These are phyloP conservation scores for Crucihimalaya himalaica DNA, from an alignment of 345 rosid genomes.

Conservation along the genomic window DNA sequence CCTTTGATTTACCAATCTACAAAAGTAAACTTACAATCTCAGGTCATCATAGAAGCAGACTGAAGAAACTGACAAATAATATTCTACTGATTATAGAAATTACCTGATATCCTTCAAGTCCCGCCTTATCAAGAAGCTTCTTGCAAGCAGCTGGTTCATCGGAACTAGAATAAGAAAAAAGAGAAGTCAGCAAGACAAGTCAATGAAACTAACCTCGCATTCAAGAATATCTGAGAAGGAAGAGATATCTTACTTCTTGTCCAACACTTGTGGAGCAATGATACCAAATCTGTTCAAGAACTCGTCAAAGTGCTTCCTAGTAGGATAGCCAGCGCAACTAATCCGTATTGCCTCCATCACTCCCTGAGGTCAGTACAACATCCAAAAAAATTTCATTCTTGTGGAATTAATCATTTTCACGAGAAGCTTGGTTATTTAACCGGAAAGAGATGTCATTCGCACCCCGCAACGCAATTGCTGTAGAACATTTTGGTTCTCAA, in stretches of 20 bases:
- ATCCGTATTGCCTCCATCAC: slow-evolving; percentile 99
- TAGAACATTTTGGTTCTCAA: slow-evolving; percentile 82
- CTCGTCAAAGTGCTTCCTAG: slow-evolving; percentile 85
- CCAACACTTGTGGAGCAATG: slow-evolving; percentile 78
- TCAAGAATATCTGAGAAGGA: slow-evolving; percentile 10
- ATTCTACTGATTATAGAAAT: slow-evolving; percentile 15
- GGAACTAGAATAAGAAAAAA: slow-evolving; percentile 46
- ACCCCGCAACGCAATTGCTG: slow-evolving; percentile 99
- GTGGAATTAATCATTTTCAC: neutral
- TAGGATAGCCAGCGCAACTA: slow-evolving; percentile 98
- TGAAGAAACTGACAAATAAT: neutral
- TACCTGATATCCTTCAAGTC: slow-evolving; percentile 94
- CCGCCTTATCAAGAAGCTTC: slow-evolving; percentile 78
- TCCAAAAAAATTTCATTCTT: neutral
- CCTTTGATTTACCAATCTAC: slow-evolving; percentile 95
- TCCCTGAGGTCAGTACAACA: slow-evolving; percentile 54
- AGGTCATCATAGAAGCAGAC: slow-evolving; percentile 28
- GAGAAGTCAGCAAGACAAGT: slow-evolving; percentile 15
- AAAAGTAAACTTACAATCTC: slow-evolving; percentile 38
- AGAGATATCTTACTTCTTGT: slow-evolving; percentile 59
- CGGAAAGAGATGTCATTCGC: slow-evolving; percentile 36
- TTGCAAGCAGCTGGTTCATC: slow-evolving; percentile 86
- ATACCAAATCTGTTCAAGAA: slow-evolving; percentile 80
- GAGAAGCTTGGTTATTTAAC: slow-evolving; percentile 20
- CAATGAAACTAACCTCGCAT: slow-evolving; percentile 6